These are phyloP conservation scores for Neopestalotiopsis sp. DNA, from an alignment of 2,329 filamentous ascomycete genomes.

Conservation along the genomic window DNA sequence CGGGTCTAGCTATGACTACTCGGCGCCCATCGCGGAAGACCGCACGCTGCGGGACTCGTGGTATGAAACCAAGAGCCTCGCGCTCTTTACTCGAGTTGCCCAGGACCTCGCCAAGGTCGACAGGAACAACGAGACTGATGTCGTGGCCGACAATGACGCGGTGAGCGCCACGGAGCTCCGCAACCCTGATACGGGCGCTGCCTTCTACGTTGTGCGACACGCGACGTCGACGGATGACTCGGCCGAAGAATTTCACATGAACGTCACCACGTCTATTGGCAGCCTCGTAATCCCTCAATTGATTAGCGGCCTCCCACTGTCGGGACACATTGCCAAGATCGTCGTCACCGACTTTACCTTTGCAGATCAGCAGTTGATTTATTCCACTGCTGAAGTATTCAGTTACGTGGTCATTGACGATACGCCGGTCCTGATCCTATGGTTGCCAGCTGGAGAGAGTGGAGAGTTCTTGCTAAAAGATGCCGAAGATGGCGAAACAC, in stretches of 20 bases:
- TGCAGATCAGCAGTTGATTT: slow-evolving; percentile 63
- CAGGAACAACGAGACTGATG: not conserved
- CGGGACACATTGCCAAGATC: slow-evolving; percentile 68
- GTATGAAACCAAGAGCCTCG: slow-evolving; percentile 67
- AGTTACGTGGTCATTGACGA: slow-evolving; percentile 49
- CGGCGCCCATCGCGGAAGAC: slow-evolving; percentile 69
- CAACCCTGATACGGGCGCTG: slow-evolving; percentile 18
- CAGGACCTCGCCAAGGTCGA: not conserved
- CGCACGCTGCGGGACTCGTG: slow-evolving; percentile 76
- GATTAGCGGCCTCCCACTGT: slow-evolving; percentile 25
- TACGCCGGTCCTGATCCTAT: not conserved
- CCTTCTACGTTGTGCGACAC: slow-evolving; percentile 25
- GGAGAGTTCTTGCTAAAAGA: not conserved
- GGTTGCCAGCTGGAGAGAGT: not conserved
- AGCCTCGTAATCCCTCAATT: slow-evolving; percentile 29
- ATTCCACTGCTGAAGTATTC: slow-evolving; percentile 73
- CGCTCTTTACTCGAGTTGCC: not conserved
- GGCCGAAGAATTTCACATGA: slow-evolving; percentile 25
- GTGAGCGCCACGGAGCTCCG: not conserved
- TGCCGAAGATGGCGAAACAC: not conserved
- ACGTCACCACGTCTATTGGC: slow-evolving; percentile 18
- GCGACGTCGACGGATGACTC: slow-evolving; percentile 19
- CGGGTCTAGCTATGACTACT: slow-evolving; percentile 64
- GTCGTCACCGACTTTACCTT: slow-evolving; percentile 71
- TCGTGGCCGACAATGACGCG: not conserved